These are phyloP conservation scores for Boletus pseudo-olivaceus DNA, from an alignment of 768 basidiomycete species.

Conservation along the genomic window DNA sequence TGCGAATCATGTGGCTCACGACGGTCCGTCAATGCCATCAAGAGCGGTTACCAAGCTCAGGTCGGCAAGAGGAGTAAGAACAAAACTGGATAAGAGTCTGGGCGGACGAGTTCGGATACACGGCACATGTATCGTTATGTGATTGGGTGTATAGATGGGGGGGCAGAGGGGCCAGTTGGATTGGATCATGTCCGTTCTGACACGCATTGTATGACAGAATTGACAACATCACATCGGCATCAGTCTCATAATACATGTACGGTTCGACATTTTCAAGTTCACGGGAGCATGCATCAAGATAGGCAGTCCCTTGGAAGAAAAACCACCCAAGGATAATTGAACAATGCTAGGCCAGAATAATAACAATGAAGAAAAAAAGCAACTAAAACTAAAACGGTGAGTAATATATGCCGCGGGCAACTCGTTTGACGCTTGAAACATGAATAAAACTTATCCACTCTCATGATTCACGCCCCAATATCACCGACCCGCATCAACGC, in stretches of 20 bases:
- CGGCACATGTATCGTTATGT: not conserved
- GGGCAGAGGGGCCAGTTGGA: not conserved
- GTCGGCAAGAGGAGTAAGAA: slow-evolving; percentile 85
- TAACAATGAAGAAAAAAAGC: not conserved
- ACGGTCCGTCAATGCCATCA: slow-evolving; percentile 93
- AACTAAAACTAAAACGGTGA: slow-evolving; percentile 10
- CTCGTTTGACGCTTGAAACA: not conserved
- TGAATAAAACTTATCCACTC: not conserved
- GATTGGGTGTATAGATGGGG: slow-evolving; percentile 2
- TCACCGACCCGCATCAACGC: slow-evolving; percentile 70
- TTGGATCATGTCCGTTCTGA: slow-evolving; percentile 1
- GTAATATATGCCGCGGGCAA: slow-evolving; percentile 13
- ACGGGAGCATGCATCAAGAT: slow-evolving; percentile 9
- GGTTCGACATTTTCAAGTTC: slow-evolving; percentile 4
- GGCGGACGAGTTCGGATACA: slow-evolving; percentile 25
- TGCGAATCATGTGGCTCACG: slow-evolving; percentile 89
- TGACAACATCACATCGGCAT: slow-evolving; percentile 18
- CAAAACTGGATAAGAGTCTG: slow-evolving; percentile 55
- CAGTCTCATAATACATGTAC: slow-evolving; percentile 23
- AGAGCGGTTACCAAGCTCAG: slow-evolving; percentile 98
- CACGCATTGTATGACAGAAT: slow-evolving; percentile 12
- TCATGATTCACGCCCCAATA: slow-evolving; percentile 30
- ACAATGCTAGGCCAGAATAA: slow-evolving; percentile 12
- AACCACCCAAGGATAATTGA: not conserved
- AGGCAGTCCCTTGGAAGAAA: not conserved